A percentile compares a stretch with the other conserved stretches of the same genome.
Evolutionary conservation across 768 basidiomycete species (phyloP).

Genomic region (Boletus rubescentipes): DNA sequence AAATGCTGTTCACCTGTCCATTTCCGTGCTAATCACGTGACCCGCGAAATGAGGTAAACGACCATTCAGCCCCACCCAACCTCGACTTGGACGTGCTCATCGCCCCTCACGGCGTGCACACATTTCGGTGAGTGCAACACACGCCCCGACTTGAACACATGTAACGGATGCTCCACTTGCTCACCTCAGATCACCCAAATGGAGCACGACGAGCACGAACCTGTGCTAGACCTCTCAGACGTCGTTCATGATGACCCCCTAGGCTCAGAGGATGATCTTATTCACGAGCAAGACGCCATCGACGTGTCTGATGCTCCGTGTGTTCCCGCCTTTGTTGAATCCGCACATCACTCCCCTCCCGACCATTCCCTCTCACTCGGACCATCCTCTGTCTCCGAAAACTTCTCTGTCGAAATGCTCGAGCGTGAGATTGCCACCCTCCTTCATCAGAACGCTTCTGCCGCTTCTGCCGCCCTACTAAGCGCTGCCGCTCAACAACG

Average conservation of each 20-base stretch:
- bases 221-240: conserved; percentile 74
- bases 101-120: conserved; percentile 18
- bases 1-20: background rate
- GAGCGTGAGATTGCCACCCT: conserved; percentile 77
- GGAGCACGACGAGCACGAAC: conserved; percentile 57
- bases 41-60: conserved; percentile 28
- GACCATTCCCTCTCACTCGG: conserved; percentile 38
- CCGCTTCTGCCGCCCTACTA: conserved; percentile 61
- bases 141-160: background rate
- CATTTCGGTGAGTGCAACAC: conserved; percentile 15
- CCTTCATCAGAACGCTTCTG: conserved; percentile 72
- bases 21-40: conserved; percentile 23
- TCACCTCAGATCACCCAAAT: conserved; percentile 27
- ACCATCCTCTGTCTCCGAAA: conserved; percentile 42
- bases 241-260: conserved; percentile 81
- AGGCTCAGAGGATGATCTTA: conserved; percentile 50
- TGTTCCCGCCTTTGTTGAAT: conserved; percentile 28
- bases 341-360: conserved; percentile 20
- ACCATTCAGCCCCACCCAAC: conserved; percentile 8
- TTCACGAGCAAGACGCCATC: conserved; percentile 29
- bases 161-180: too few species aligned
- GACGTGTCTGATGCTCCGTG: conserved; percentile 33
- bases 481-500: conserved; percentile 69
- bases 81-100: conserved; percentile 24
- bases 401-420: conserved; percentile 68